Conservation (phyloP, 257 asterid species). For the Ehretia macrophylla region DNA sequence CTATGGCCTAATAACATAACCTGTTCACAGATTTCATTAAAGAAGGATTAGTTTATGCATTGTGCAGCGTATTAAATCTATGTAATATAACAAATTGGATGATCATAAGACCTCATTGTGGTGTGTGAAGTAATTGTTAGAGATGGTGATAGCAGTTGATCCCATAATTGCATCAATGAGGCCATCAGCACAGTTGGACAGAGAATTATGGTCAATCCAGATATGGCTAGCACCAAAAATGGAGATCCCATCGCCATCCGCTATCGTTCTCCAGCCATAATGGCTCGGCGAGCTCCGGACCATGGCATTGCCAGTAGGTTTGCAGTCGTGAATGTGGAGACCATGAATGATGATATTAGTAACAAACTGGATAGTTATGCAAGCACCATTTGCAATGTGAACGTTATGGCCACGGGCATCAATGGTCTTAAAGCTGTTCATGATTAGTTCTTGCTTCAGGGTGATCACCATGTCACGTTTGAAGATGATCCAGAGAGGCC, state of each 20-base stretch:
- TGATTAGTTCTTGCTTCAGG: conserved; percentile 70
- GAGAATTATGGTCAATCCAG: conserved; percentile 83
- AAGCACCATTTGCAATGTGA: conserved; percentile 72
- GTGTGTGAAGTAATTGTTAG: conserved; percentile 77
- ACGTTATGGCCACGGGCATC: conserved; percentile 82
- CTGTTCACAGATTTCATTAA: conserved; percentile 19
- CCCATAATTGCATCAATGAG: conserved; percentile 85
- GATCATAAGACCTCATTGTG: conserved; percentile 62
- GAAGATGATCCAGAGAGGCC: conserved; percentile 82
- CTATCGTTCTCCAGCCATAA: conserved; percentile 80
- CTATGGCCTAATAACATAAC: conserved; percentile 57
- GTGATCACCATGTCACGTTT: conserved; percentile 73
- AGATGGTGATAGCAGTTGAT: conserved; percentile 84
- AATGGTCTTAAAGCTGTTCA: conserved; percentile 88
- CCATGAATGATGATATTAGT: conserved; percentile 83
- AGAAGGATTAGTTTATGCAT: neutral
- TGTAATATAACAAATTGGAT: neutral
- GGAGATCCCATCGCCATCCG: conserved; percentile 88
- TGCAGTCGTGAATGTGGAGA: conserved; percentile 71
- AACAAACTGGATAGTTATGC: conserved; percentile 66
- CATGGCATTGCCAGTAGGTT: conserved; percentile 77
- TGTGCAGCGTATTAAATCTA: neutral
- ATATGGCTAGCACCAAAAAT: conserved; percentile 71
- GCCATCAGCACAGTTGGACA: conserved; percentile 79
- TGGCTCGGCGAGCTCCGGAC: conserved; percentile 73